Conservation (phyloP, 2,329 filamentous ascomycete genomes). For the Monilinia fructicola region DNA sequence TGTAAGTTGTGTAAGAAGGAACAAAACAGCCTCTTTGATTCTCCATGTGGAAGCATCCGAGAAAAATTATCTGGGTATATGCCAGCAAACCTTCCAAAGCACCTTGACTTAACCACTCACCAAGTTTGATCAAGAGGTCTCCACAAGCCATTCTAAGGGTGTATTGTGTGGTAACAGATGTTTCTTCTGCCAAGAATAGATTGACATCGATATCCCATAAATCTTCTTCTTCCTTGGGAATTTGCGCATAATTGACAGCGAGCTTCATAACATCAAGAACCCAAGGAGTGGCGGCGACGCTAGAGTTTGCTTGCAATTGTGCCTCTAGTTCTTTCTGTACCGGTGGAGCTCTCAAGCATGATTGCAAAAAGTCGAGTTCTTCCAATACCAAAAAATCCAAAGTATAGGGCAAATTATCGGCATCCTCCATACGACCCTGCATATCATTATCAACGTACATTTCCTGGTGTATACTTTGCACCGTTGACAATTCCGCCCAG, state of each 20-base stretch:
- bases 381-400: conserved; percentile 91
- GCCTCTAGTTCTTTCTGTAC: conserved; percentile 87
- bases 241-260: conserved; percentile 80
- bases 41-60: conserved; percentile 54
- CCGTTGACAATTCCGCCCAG: conserved; percentile 79
- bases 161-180: conserved; percentile 92
- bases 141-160: conserved; percentile 90
- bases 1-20: conserved; percentile 79
- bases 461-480: conserved; percentile 72
- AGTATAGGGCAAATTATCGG: conserved; percentile 89
- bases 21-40: conserved; percentile 76
- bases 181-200: conserved; percentile 91
- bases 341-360: conserved; percentile 81
- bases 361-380: conserved; percentile 91
- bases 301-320: conserved; percentile 63
- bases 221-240: conserved; percentile 88
- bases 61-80: conserved; percentile 77
- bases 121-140: conserved; percentile 87
- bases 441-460: conserved; percentile 85
- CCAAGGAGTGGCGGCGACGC: conserved; percentile 70
- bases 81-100: conserved; percentile 77
- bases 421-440: conserved; percentile 85
- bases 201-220: conserved; percentile 97
- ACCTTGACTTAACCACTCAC: conserved; percentile 78
- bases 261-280: conserved; percentile 85